Percentiles rank a stretch among this genome's conserved stretches.
Evolutionary conservation across 2,329 filamentous ascomycete species (phyloP).

Genomic region (Fusarium begoniae): DNA sequence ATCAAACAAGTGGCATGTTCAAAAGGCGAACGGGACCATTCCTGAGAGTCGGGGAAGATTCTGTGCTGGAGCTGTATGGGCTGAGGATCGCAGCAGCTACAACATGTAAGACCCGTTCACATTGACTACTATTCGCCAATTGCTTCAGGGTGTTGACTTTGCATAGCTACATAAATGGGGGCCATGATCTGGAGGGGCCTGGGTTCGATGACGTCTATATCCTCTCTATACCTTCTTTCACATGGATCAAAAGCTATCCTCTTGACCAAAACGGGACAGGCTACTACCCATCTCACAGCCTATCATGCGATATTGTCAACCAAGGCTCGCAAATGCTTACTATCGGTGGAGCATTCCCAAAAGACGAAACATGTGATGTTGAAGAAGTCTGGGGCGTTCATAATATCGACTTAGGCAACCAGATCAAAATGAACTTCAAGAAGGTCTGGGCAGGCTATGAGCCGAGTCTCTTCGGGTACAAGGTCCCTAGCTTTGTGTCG

Average conservation of each 20-base stretch:
- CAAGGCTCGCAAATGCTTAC: neutral
- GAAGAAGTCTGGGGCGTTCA: neutral
- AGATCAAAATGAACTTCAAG: neutral
- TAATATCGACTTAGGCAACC: neutral
- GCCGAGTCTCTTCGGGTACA: neutral
- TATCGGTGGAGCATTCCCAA: neutral
- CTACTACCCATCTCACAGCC: neutral
- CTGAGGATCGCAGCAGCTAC: neutral
- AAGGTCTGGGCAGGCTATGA: constrained; percentile 1
- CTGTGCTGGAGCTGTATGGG: neutral
- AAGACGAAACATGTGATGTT: neutral
- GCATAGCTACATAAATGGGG: neutral
- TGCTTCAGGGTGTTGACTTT: neutral
- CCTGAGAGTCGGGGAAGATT: neutral
- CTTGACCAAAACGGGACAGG: constrained; percentile 1
- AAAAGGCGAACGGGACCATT: neutral
- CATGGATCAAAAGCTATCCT: constrained; percentile 4
- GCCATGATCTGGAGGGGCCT: neutral
- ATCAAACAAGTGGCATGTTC: neutral
- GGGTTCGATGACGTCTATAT: constrained; percentile 1
- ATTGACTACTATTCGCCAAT: rapidly evolving
- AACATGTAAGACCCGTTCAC: neutral
- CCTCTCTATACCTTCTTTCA: neutral
- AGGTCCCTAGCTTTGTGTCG: neutral
- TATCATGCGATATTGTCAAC: neutral